Evolutionary conservation across 73 alveolate genomes (phyloP).

Genomic region (Paramecium primaurelia): DNA sequence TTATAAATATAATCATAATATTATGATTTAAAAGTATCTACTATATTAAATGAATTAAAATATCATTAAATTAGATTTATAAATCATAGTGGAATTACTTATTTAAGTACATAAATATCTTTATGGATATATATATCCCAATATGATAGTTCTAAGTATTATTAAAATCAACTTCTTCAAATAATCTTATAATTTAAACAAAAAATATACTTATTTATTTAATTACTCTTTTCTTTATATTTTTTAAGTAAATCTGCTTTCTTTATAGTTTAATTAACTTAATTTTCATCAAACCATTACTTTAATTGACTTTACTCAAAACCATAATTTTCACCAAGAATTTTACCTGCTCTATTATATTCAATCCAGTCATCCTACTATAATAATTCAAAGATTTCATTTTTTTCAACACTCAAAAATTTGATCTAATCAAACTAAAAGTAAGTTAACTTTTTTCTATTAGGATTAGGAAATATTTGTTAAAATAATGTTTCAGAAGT

Average conservation of each 20-base stretch:
- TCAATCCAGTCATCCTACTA: background rate
- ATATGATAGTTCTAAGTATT: background rate
- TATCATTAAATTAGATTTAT: background rate
- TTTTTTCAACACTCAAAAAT: background rate
- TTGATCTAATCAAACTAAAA: background rate
- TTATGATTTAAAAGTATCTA: too few species aligned
- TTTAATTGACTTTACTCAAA: background rate
- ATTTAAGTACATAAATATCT: background rate
- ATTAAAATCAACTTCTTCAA: constrained; percentile 10
- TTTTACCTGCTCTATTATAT: constrained; percentile 7
- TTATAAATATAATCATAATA: too few species aligned
- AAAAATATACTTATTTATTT: background rate
- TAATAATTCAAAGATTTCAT: background rate
- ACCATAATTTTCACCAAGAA: background rate
- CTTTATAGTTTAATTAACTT: background rate
- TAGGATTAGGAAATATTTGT: background rate
- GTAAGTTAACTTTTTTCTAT: background rate
- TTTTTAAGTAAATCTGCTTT: background rate
- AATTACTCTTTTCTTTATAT: background rate
- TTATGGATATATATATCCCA: constrained; percentile 24
- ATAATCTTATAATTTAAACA: background rate
- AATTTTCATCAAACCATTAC: background rate
- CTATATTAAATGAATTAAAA: background rate
- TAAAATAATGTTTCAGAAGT: background rate
- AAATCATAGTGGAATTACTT: background rate